These are phyloP conservation scores for Alternaria triticina DNA, from an alignment of 2,329 filamentous ascomycete species.

Conservation along the genomic window DNA sequence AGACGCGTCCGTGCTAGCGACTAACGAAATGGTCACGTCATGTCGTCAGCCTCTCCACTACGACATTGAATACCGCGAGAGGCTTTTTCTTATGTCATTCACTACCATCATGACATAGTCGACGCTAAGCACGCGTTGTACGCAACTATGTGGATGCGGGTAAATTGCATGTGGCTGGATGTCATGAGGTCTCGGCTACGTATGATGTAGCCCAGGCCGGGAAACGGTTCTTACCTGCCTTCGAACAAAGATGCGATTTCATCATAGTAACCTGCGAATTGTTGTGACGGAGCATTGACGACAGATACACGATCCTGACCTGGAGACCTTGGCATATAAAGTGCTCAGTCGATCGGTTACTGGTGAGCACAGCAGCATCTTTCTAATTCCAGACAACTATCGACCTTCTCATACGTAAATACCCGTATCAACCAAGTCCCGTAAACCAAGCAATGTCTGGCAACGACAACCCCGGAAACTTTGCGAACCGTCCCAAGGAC, in stretches of 20 bases:
- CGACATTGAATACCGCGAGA: neutral
- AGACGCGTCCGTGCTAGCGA: neutral
- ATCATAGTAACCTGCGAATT: neutral
- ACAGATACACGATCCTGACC: neutral
- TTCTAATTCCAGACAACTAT: neutral
- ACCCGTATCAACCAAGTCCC: neutral
- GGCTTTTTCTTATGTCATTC: neutral
- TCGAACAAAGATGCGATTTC: neutral
- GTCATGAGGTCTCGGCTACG: neutral
- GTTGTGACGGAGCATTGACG: neutral
- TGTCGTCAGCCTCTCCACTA: neutral
- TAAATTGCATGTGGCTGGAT: neutral
- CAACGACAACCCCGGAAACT: conserved; percentile 58
- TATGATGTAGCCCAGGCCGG: neutral
- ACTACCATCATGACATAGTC: neutral
- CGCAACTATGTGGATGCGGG: neutral
- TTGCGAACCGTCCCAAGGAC: conserved; percentile 57
- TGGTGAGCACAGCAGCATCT: neutral
- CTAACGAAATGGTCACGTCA: conserved; percentile 2
- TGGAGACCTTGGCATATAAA: neutral
- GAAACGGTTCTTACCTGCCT: neutral
- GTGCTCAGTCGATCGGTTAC: neutral
- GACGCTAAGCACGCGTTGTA: neutral
- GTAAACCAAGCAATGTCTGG: conserved; percentile 20
- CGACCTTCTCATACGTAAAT: neutral